Evolutionary conservation across 768 basidiomycete species (phyloP), one percentile per base, ranked within the genome.

Genomic region (Mycena galericulata): DNA sequence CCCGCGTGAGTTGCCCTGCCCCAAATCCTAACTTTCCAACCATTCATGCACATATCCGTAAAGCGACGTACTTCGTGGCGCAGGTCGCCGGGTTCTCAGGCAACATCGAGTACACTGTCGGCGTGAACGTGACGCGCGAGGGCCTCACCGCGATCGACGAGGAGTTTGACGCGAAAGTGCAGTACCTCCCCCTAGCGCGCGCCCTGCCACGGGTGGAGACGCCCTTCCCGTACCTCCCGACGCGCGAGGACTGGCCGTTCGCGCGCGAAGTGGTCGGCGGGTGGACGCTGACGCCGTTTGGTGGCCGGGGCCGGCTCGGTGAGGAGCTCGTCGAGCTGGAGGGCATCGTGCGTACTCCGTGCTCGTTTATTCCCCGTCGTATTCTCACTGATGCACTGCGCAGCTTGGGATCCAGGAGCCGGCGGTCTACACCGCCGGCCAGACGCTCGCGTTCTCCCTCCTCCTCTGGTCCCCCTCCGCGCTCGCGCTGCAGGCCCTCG

Each of bases 271-370:
- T 46, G 3, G 49, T 69, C 17, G 67, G 60, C 22, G 71, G 71
- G n/a, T 69, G 67, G 71, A 72, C 64, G 5, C 47, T 72, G 17
- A 72, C 67, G 43, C 67, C 70, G 5, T 69, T 72, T 41, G 71
- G 71, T 7, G 67, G 71, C 14, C 22, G 71, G 10, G 71, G 71
- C 4, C 50, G 60, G 20, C 34, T 72, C 8, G 58, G 60, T 15
- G 71, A 66, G n/a, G 59, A 72, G 50, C 1, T 57, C 4, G 67
- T 72, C 4, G 67, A 72, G 34, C 5, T 71, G 17, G 69, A 67
- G 50, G 69, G 69, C 22, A 67, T 67, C 10, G 69, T 71, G 14
- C 24, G 65, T 55, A 3, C 12, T 30, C n/a, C n/a, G n/a, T n/a
- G n/a, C 14, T 27, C 32, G 14, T 36, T 22, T 9, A 9, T 40